Base-by-base conservation (phyloP, 148 eudicot genomes). In the Suaeda aralocaspica region DNA sequence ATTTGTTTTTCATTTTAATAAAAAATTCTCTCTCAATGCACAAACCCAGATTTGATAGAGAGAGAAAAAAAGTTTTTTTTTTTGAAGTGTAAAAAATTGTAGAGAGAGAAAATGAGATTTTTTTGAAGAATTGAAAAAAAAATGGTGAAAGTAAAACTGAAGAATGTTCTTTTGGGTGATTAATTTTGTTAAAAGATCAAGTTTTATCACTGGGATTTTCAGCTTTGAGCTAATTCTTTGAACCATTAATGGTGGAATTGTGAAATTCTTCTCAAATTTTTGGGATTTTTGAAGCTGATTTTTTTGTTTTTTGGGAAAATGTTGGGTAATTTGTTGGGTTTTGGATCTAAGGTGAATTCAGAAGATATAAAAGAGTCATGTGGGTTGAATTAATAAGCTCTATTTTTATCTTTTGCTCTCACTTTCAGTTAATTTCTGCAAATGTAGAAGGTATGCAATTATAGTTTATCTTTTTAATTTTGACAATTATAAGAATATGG, bases 401-500 rank as follows among this genome's bases (percentile, higher is more conserved):
- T 21, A 73, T 68, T 58, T 82, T 70, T 64, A 75, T 61, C 60
- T 76, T 73, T 36, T 83, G n/a, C 79, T 75, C 67, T 68, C 80
- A 42, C n/a, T 48, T 83, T 63, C 79, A 63, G 59, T 51, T 78
- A 44, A 75, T 81, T 55, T 77, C 71, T 81, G 88, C 81, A 67
- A 87, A 87, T 75, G 79, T 85, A 70, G 93, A 88, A 88, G 93
- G 93, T 83, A 72, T 59, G 31, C n/a, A 28, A 48, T 22, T 70
- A 9, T 10, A 61, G 18, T 46, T 5, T 28, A 34, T 62, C n/a
- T 36, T 21, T 6, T 29, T 67, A 10, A 0, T 2, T 65, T 30
- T 25, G 2, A 22, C 3, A 15, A 28, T 12, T 51, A 36, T 15
- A n/a, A 59, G 24, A 13, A 34, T 48, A 22, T 24, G 39, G 41